Percentiles rank a stretch among this genome's conserved stretches.
phyloP scores from a whole-genome alignment of 176 grass and related monocot genomes.

The Pontederia paniculata region DNA sequence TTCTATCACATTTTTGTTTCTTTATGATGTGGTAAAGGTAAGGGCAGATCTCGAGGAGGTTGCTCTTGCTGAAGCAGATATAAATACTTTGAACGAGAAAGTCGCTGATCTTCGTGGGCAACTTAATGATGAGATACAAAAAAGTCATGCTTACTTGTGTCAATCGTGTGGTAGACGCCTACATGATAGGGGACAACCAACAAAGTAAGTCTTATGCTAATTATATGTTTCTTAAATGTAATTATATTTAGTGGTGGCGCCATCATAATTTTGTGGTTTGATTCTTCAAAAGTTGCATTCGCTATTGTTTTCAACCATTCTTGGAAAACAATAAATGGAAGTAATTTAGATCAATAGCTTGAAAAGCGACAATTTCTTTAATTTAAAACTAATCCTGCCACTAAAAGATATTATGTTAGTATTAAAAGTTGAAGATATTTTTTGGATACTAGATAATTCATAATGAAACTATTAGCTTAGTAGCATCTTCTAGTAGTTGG shows the following conservation, averaged over 20 bases:
- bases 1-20: neutral
- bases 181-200: constrained; percentile 22
- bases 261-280: neutral
- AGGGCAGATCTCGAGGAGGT: constrained; percentile 80
- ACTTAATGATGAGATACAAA: constrained; percentile 34
- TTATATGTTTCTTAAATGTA: constrained; percentile 9
- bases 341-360: no score
- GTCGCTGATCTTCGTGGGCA: constrained; percentile 71
- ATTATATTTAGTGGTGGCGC: constrained; percentile 4
- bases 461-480: no score
- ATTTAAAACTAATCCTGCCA: no score
- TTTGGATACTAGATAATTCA: no score
- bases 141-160: constrained; percentile 51
- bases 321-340: no score
- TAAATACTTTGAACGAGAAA: constrained; percentile 85
- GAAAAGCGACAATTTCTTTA: no score
- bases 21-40: constrained; percentile 39
- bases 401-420: no score
- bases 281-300: neutral
- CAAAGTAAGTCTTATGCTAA: constrained; percentile 43
- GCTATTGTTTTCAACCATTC: no score
- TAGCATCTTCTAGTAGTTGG: no score
- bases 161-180: constrained; percentile 72
- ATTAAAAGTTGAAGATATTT: no score
- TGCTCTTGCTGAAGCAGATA: constrained; percentile 72